Percentiles rank a stretch among this genome's conserved stretches.
Evolutionary conservation across 2,329 filamentous ascomycete genomes (phyloP).

Genomic region (Pyrenochaeta sp.): DNA sequence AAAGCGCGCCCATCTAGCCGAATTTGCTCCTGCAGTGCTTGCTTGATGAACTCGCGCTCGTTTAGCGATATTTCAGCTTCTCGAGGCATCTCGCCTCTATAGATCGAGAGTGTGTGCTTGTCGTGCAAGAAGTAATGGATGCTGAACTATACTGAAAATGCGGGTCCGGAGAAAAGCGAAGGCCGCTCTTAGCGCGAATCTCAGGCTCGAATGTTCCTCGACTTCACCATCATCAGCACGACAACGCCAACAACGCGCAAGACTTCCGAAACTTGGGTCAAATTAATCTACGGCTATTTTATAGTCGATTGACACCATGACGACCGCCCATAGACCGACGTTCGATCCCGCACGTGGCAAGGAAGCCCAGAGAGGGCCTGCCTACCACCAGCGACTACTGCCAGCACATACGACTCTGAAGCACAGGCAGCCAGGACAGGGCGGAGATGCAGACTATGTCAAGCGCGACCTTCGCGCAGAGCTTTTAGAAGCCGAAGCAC

Average conservation of each 20-base stretch:
- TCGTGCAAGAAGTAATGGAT: conserved; percentile 12
- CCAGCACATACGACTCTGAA: conserved; percentile 95
- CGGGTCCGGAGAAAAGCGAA: conserved; percentile 32
- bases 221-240: conserved; percentile 15
- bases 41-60: conserved; percentile 84
- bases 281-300: not conserved
- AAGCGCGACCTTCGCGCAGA: conserved; percentile 87
- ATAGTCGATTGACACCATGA: conserved; percentile 49
- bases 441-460: conserved; percentile 75
- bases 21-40: conserved; percentile 81
- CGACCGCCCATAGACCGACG: conserved; percentile 79
- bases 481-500: conserved; percentile 86
- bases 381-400: conserved; percentile 94
- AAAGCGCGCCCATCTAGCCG: conserved; percentile 85
- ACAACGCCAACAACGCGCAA: conserved; percentile 24
- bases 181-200: conserved; percentile 23
- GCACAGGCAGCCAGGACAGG: conserved; percentile 82
- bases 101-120: conserved; percentile 8
- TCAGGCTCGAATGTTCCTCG: conserved; percentile 16
- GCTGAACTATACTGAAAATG: conserved; percentile 25
- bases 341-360: conserved; percentile 97
- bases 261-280: conserved; percentile 41
- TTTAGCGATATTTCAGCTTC: conserved; percentile 90
- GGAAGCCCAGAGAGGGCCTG: conserved; percentile 90
- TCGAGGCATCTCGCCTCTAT: conserved; percentile 74